Percentiles rank a stretch among this genome's conserved stretches.
Conservation (phyloP, 2,329 filamentous ascomycete genomes). For the Oidium heveae region DNA sequence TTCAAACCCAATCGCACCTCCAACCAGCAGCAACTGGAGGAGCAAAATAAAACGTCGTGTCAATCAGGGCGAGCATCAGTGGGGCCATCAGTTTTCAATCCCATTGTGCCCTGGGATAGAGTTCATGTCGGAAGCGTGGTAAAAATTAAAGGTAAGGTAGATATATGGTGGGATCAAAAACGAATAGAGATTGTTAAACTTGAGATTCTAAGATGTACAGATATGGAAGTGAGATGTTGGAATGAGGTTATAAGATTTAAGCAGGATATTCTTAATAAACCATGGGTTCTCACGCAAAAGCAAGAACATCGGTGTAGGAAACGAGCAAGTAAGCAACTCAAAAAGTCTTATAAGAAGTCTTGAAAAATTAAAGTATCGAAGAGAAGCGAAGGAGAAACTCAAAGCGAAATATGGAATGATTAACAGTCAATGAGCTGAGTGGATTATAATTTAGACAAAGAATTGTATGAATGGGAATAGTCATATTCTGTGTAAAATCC, state of each 20-base stretch:
- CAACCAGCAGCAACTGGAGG: too few relatives aligned
- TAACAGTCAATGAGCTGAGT: too few relatives aligned
- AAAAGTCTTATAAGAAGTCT: background rate
- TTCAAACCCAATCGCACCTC: too few relatives aligned
- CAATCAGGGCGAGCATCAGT: background rate
- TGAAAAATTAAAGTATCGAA: too few relatives aligned
- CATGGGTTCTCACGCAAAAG: constrained; percentile 27
- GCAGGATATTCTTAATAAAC: constrained; percentile 21
- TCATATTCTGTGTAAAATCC: too few relatives aligned
- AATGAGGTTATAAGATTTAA: constrained; percentile 26
- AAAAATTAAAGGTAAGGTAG: constrained; percentile 29
- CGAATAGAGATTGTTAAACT: constrained; percentile 29
- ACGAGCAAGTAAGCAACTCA: background rate
- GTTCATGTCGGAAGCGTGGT: constrained; percentile 28
- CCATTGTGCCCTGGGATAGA: constrained; percentile 8
- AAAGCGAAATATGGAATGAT: too few relatives aligned
- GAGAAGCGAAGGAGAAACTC: too few relatives aligned
- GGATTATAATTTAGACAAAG: too few relatives aligned
- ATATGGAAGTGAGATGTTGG: constrained; percentile 33
- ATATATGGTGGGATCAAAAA: constrained; percentile 21
- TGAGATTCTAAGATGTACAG: constrained; percentile 23
- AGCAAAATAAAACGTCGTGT: too few relatives aligned
- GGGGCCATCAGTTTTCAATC: constrained; percentile 26
- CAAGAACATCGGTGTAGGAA: constrained; percentile 22
- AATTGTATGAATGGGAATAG: too few relatives aligned